Evolutionary conservation across 176 grass and related monocot genomes (phyloP).

Genomic region (Juncus effusus): DNA sequence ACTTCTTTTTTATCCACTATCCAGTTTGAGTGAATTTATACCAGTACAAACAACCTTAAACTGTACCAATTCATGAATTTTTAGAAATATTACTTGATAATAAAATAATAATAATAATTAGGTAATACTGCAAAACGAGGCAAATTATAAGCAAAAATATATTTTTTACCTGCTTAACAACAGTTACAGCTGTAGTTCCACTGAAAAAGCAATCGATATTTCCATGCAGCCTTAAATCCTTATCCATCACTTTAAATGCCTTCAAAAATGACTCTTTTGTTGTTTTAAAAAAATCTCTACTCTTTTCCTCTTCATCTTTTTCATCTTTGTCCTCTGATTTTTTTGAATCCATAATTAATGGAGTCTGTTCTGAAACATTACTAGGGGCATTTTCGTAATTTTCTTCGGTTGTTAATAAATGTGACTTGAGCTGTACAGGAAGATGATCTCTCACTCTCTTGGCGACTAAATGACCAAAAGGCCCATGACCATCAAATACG

Average conservation of each 20-base stretch:
- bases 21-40: not conserved
- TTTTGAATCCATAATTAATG: slow-evolving; percentile 20
- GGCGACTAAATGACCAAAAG: slow-evolving; percentile 81
- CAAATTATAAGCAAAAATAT: slow-evolving; percentile 9
- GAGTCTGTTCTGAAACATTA: slow-evolving; percentile 34
- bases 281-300: slow-evolving; percentile 39
- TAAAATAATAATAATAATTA: not conserved
- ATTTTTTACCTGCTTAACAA: slow-evolving; percentile 69
- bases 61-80: not conserved
- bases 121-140: not conserved
- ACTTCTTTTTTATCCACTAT: slow-evolving; percentile 4
- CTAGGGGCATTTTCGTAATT: slow-evolving; percentile 35
- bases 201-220: slow-evolving; percentile 70
- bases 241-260: slow-evolving; percentile 74
- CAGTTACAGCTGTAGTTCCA: slow-evolving; percentile 84
- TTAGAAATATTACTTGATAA: not conserved
- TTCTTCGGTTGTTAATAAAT: slow-evolving; percentile 37
- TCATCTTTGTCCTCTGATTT: slow-evolving; percentile 13
- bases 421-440: slow-evolving; percentile 51
- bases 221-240: slow-evolving; percentile 57
- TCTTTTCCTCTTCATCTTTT: slow-evolving; percentile 35
- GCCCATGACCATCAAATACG: slow-evolving; percentile 94
- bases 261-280: slow-evolving; percentile 56
- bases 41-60: not conserved
- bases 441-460: slow-evolving; percentile 95